Conservation (phyloP, 331 rosid species). For the Dryas integrifolia region DNA sequence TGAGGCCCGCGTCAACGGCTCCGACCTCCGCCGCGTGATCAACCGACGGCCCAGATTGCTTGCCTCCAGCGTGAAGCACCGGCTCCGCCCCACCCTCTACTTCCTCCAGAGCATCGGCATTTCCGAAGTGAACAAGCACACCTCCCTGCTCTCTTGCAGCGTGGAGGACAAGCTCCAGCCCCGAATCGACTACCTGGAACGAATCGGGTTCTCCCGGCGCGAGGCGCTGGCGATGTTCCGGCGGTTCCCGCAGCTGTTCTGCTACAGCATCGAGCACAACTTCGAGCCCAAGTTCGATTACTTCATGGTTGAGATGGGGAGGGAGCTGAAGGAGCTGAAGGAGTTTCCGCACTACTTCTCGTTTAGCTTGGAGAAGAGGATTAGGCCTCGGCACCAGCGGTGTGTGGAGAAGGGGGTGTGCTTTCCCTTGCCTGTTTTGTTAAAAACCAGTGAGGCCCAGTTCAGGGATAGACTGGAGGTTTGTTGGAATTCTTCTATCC, state of each 20-base stretch:
- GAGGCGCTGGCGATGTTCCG: conserved; percentile 58
- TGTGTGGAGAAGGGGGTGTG: conserved; percentile 82
- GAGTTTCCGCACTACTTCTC: conserved; percentile 87
- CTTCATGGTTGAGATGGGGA: conserved; percentile 86
- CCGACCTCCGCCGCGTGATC: conserved; percentile 53
- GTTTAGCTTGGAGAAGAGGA: conserved; percentile 79
- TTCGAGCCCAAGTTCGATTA: conserved; percentile 79
- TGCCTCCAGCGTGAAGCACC: conserved; percentile 55
- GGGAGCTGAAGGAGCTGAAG: conserved; percentile 78
- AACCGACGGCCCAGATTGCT: conserved; percentile 90
- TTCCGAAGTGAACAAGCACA: conserved; percentile 60
- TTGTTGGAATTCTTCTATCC: conserved; percentile 74
- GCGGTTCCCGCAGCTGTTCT: conserved; percentile 76
- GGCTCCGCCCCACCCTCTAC: conserved; percentile 85
- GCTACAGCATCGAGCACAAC: conserved; percentile 62
- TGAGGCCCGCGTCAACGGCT: conserved; percentile 56
- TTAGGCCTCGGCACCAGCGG: conserved; percentile 73
- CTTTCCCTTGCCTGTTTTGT: conserved; percentile 69
- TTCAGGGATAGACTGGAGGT: conserved; percentile 63
- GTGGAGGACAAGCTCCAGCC: conserved; percentile 80
- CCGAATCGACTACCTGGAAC: conserved; percentile 65
- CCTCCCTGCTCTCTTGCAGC: conserved; percentile 63
- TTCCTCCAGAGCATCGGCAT: conserved; percentile 88
- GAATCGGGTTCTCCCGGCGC: conserved; percentile 58
- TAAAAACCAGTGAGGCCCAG: conserved; percentile 50